Conservation (phyloP, 1,139 yeast species). For the Nakaseomyces delphensis region DNA sequence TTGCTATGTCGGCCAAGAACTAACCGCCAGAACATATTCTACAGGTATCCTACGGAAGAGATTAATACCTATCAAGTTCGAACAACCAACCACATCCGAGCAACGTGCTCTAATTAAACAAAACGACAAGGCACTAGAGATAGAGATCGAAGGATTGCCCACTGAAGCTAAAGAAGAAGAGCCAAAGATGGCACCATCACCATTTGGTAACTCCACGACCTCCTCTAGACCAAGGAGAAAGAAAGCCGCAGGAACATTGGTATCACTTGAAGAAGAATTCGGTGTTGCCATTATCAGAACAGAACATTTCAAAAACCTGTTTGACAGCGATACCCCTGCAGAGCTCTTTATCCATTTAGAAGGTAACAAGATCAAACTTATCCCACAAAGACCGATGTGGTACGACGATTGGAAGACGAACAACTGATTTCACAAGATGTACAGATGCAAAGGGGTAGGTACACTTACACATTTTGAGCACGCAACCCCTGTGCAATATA, state of each 20-base stretch:
- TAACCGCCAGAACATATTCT: slow-evolving; percentile 80
- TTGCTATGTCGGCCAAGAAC: slow-evolving; percentile 92
- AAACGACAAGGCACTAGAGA: slow-evolving; percentile 5
- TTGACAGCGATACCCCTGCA: slow-evolving; percentile 7
- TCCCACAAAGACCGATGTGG: slow-evolving; percentile 25
- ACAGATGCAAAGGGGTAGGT: too few species aligned
- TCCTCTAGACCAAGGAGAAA: slow-evolving; percentile 21
- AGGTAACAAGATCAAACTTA: slow-evolving; percentile 9
- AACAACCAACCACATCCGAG: slow-evolving; percentile 8
- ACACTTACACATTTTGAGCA: too few species aligned
- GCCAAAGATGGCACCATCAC: slow-evolving; percentile 22
- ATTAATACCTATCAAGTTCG: slow-evolving; percentile 60
- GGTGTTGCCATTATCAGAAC: slow-evolving; percentile 54
- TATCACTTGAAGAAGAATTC: slow-evolving; percentile 47
- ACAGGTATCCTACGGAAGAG: slow-evolving; percentile 78
- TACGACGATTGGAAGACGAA: slow-evolving; percentile 12
- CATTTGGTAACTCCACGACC: slow-evolving; percentile 31
- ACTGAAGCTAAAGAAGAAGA: slow-evolving; percentile 11
- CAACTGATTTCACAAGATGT: too few species aligned
- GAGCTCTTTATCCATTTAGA: not conserved
- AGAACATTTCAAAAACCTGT: slow-evolving; percentile 32
- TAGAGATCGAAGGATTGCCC: slow-evolving; percentile 1
- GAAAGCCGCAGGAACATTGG: slow-evolving; percentile 49
- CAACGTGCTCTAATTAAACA: not conserved
- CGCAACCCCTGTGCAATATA: too few species aligned